Percentiles rank a stretch among this genome's conserved stretches.
These are phyloP conservation scores for Cutaneotrichosporon cavernicola DNA, from an alignment of 1,284 basidiomycete species.

Conservation along the genomic window DNA sequence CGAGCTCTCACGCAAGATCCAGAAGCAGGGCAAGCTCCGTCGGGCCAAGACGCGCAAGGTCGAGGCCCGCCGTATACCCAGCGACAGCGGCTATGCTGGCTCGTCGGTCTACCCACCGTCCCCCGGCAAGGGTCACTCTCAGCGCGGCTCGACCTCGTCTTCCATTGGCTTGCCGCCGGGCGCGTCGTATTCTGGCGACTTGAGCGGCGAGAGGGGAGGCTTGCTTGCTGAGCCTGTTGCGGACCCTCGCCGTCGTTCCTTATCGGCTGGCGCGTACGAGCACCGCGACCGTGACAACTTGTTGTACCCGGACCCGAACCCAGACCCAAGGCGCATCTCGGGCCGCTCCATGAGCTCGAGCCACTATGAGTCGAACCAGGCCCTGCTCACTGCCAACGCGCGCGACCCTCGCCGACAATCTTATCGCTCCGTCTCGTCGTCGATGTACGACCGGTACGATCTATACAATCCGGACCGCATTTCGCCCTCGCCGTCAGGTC, in stretches of 20 bases:
- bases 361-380: neutral
- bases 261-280: neutral
- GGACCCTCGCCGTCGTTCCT: neutral
- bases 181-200: neutral
- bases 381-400: neutral
- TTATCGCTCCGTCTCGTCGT: slow-evolving; percentile 35
- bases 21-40: slow-evolving; percentile 67
- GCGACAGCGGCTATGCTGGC: neutral
- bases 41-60: slow-evolving; percentile 58
- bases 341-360: slow-evolving; percentile 1
- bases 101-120: slow-evolving; percentile 10
- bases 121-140: neutral
- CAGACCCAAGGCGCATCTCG: slow-evolving; percentile 1
- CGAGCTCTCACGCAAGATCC: slow-evolving; percentile 62
- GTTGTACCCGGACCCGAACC: neutral
- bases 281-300: neutral
- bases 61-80: neutral
- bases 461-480: slow-evolving; percentile 29
- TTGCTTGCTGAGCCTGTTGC: neutral
- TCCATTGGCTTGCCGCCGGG: neutral
- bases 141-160: neutral
- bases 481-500: slow-evolving; percentile 34
- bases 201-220: neutral
- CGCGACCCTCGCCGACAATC: slow-evolving; percentile 18
- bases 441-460: slow-evolving; percentile 38